These are phyloP conservation scores for Prinsepia uniflora DNA, from an alignment of 306 rosid genomes.

Conservation along the genomic window DNA sequence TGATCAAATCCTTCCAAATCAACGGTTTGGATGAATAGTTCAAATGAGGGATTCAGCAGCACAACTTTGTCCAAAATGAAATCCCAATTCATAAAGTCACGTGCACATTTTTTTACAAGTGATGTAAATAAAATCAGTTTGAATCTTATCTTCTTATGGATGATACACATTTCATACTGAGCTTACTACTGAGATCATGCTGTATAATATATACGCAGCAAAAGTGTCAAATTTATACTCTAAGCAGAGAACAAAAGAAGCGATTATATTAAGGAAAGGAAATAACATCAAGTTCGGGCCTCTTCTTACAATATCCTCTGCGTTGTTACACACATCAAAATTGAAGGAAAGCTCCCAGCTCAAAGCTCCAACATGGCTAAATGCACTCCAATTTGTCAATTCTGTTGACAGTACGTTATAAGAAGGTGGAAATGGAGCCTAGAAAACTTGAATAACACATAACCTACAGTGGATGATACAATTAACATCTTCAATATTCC, in stretches of 20 bases:
- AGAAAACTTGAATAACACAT: neutral
- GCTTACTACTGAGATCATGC: neutral
- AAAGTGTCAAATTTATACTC: neutral
- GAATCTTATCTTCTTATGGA: neutral
- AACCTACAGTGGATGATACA: neutral
- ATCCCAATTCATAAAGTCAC: no score
- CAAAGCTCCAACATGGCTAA: neutral
- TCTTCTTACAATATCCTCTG: conserved; percentile 17
- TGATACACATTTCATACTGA: neutral
- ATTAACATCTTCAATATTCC: neutral
- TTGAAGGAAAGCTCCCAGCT: conserved; percentile 7
- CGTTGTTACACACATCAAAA: conserved; percentile 4
- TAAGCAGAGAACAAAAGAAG: neutral
- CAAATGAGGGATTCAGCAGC: no score
- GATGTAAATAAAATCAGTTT: no score
- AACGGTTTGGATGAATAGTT: no score
- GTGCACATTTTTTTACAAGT: no score
- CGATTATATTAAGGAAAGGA: conserved; percentile 3
- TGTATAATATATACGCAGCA: neutral
- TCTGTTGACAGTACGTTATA: conserved; percentile 6
- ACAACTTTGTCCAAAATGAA: no score
- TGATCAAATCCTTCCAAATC: no score
- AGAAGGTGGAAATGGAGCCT: neutral
- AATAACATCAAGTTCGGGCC: neutral
- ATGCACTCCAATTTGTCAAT: conserved; percentile 11